These are phyloP conservation scores for Sphagnurus paluster DNA, from an alignment of 1,284 basidiomycete species.

Conservation along the genomic window DNA sequence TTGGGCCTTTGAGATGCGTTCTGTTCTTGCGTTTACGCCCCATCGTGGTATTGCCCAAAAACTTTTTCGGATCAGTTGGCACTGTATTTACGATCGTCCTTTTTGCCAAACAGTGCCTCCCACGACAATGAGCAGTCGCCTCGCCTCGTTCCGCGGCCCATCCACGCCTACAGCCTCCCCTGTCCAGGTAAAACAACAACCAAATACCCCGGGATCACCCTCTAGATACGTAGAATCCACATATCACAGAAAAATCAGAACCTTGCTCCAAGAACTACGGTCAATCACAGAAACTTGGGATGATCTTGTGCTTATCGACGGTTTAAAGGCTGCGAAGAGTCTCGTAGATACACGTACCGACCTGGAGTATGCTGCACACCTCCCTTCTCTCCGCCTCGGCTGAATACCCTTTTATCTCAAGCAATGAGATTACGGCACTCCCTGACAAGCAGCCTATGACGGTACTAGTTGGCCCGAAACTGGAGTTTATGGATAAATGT, in stretches of 20 bases:
- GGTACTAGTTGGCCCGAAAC: slow-evolving; percentile 59
- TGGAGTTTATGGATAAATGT: slow-evolving; percentile 65
- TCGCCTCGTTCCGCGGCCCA: slow-evolving; percentile 75
- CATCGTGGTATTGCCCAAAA: slow-evolving; percentile 43
- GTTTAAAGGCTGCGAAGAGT: slow-evolving; percentile 61
- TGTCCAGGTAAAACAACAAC: slow-evolving; percentile 41
- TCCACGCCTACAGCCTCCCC: slow-evolving; percentile 73
- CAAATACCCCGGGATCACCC: slow-evolving; percentile 49
- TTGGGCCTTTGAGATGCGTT: slow-evolving; percentile 76
- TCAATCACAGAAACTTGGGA: slow-evolving; percentile 69
- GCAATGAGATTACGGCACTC: slow-evolving; percentile 61
- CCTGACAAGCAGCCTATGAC: slow-evolving; percentile 56
- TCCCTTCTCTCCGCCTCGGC: slow-evolving; percentile 3
- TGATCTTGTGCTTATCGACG: slow-evolving; percentile 72
- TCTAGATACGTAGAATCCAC: slow-evolving; percentile 61
- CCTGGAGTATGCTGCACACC: slow-evolving; percentile 57
- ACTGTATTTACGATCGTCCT: slow-evolving; percentile 8
- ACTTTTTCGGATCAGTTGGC: slow-evolving; percentile 8
- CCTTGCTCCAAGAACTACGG: slow-evolving; percentile 62
- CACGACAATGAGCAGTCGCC: slow-evolving; percentile 37
- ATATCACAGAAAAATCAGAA: slow-evolving; percentile 69
- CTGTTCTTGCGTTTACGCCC: slow-evolving; percentile 81
- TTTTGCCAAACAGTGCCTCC: slow-evolving; percentile 24
- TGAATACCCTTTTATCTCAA: slow-evolving; percentile 28
- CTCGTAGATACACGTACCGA: slow-evolving; percentile 75